Base-by-base conservation (phyloP, 2,329 filamentous ascomycete species). In the Trichoderma semiorbis region DNA sequence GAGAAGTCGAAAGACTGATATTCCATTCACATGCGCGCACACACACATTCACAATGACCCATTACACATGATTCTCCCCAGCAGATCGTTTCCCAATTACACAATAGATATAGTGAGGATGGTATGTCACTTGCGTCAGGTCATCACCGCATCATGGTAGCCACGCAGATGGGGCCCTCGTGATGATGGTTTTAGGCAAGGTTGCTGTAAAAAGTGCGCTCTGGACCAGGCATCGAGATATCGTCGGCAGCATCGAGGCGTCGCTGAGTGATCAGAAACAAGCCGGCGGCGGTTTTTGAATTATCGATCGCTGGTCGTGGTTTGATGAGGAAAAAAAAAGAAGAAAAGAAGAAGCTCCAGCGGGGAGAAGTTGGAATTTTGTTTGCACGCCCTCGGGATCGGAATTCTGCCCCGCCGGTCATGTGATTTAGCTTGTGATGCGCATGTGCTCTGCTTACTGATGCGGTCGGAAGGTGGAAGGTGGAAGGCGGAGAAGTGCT, bases 171-270 rank as follows among this genome's bases (percentile, higher is more conserved):
- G 86, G 86, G 88, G 87, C 88, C 87, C 88, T 90, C 88, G 86
- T 89, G 87, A 89, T 85, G 82, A 90, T 89, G 88, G 88, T 90
- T 90, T 90, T 90, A 86, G 84, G 83, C 86, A 89, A 88, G 83
- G 86, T 86, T 84, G 80, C 81, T 55, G 34, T 55, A 34, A 78
- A 75, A 79, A 80, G 80, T 81, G 87, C 83, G 75, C 78, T 90
- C 88, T 90, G 79, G 87, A 88, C 88, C 83, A 85, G 84, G 72
- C 81, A 85, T 84, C 85, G 83, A 81, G n/a, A 57, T 82, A 81
- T 84, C 84, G 83, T 81, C 87, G 87, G 85, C 78, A 80, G 79
- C 79, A 78, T 80, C 43, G 67, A 21, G 16, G 16, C 76, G 76
- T 74, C 68, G 68, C 75, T 77, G 75, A 79, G 72, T 47, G 77